Percentiles rank a stretch among this genome's conserved stretches.
These are phyloP conservation scores for Akanthomyces muscarius DNA, from an alignment of 2,329 filamentous ascomycete species.

Conservation along the genomic window DNA sequence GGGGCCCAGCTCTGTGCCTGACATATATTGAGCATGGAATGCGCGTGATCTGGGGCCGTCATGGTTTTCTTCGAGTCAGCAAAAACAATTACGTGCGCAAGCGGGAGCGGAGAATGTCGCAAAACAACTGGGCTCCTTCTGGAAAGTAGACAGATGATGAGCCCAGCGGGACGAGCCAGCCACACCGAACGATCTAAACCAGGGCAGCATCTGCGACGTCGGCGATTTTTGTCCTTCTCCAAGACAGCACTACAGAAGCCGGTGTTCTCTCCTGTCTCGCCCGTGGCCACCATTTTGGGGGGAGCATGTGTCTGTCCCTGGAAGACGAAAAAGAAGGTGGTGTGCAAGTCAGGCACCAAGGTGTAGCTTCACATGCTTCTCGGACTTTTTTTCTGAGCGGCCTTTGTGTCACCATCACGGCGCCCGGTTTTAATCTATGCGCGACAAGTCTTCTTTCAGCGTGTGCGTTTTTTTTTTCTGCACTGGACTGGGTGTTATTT, in stretches of 20 bases:
- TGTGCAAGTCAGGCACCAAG: constrained; percentile 6
- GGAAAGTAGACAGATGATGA: not conserved
- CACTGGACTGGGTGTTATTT: not conserved
- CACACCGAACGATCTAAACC: not conserved
- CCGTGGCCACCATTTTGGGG: not conserved
- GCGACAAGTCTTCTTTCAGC: not conserved
- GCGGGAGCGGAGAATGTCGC: not conserved
- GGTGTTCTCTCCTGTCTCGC: not conserved
- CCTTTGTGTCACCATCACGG: not conserved
- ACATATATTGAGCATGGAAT: not conserved
- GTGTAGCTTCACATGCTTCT: constrained; percentile 9
- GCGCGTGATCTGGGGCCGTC: not conserved
- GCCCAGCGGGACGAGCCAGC: not conserved
- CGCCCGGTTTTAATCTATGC: not conserved
- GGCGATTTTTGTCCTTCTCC: not conserved
- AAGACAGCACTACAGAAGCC: not conserved
- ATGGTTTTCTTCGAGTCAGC: not conserved
- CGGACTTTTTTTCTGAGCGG: not conserved
- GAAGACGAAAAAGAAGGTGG: not conserved
- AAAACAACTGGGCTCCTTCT: not conserved
- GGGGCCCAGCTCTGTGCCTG: not conserved
- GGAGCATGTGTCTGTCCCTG: not conserved
- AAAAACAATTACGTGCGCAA: not conserved
- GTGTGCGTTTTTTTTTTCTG: not conserved
- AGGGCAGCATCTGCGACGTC: not conserved